Evolutionary conservation across 805 yeast species (phyloP), one percentile per base, ranked within the genome.

Genomic region (Kazachstania kunashirensis): DNA sequence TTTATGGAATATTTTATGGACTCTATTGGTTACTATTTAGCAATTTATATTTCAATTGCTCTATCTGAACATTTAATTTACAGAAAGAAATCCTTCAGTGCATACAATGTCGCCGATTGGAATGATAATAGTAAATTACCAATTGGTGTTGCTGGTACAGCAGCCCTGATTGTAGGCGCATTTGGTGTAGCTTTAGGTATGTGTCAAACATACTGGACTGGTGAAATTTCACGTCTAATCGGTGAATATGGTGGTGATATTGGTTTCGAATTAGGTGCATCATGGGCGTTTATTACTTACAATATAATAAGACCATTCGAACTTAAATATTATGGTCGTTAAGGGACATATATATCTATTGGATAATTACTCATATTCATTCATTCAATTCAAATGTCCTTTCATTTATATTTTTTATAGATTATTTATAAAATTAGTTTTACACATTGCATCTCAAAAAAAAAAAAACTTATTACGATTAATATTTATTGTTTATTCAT

Each of bases 1-100:
- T 86, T 83, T 51, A 81, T 88, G 81, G 69, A 71, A 41, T 76
- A 84, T 64, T 88, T 88, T 65, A 85, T 88, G 96, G 77, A 84
- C 66, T 65, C 86, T 57, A 85, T 88, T 60, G 89, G 84, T 47
- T 88, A 88, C 70, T 86, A 89, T 74, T 70, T 86, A 55, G 84
- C 94, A 42, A 79, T 86, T 52, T 88, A 86, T 65, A 75, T 75
- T 51, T 75, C 82, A 34, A 77, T 88, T 59, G 61, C 74, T 19
- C 59, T 81, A n/a, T 71, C 84, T 28, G 96, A 86, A 62, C 96
- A 86, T 61, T 77, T 83, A 56, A 68, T 86, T 58, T 82, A 75
- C 74, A 76, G 78, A 55, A 70, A 67, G 49, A 80, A 81, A 31
- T 66, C 68, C 47, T 66, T 68, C 47, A 47, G 61, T 23, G 76